Conservation (phyloP, 108 stramenopile species). For the Nannochloropsis gaditana region DNA sequence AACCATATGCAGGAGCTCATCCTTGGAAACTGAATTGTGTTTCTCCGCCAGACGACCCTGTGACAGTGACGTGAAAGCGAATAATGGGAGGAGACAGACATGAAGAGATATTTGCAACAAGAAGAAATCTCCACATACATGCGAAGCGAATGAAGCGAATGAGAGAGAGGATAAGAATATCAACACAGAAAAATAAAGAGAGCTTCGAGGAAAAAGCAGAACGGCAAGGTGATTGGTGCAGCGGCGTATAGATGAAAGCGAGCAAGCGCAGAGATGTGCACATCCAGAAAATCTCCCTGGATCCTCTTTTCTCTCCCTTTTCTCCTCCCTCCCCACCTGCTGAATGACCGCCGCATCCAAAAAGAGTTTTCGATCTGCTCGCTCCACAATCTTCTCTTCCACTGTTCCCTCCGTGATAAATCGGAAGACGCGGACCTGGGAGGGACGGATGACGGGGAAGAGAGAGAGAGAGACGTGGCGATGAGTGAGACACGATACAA, state of each 20-base stretch:
- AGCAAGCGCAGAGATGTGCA: too few species aligned
- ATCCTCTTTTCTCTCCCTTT: not conserved
- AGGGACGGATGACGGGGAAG: not conserved
- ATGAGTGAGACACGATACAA: not conserved
- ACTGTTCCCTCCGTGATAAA: constrained; percentile 94
- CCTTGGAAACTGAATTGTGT: constrained; percentile 63
- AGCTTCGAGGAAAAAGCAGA: not conserved
- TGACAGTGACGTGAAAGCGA: not conserved
- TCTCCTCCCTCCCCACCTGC: constrained; percentile 64
- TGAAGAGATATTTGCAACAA: not conserved
- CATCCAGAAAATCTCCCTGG: not conserved
- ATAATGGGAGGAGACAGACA: not conserved
- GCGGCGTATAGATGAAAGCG: too few species aligned
- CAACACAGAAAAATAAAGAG: not conserved
- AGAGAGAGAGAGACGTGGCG: not conserved
- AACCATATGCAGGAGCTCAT: constrained; percentile 96
- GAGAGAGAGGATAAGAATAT: too few species aligned
- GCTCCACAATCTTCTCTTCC: constrained; percentile 97
- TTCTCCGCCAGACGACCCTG: constrained; percentile 47
- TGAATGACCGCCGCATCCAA: constrained; percentile 98
- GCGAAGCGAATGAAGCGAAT: too few species aligned
- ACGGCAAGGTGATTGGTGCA: too few species aligned
- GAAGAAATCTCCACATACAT: too few species aligned
- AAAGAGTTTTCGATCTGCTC: constrained; percentile 96
- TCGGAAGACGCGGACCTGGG: constrained; percentile 83